Evolutionary conservation across 2,329 filamentous ascomycete species (phyloP).

Genomic region (Calycina marina): DNA sequence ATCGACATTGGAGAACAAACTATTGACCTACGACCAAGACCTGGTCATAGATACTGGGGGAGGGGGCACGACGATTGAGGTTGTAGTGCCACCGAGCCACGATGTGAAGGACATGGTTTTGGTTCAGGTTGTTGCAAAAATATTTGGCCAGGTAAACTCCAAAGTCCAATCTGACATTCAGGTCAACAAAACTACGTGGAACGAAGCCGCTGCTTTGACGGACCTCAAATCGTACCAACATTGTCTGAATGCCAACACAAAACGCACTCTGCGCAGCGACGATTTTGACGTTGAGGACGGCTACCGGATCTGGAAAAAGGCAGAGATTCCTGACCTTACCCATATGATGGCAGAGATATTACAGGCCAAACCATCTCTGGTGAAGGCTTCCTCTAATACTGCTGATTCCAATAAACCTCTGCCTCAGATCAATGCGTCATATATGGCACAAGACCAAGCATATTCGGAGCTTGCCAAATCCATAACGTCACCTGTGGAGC

Average conservation of each 20-base stretch:
- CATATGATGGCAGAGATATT: slow-evolving; percentile 90
- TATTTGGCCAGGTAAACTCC: slow-evolving; percentile 68
- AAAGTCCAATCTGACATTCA: slow-evolving; percentile 83
- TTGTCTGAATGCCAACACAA: slow-evolving; percentile 68
- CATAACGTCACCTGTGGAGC: slow-evolving; percentile 31
- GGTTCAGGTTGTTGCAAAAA: slow-evolving; percentile 71
- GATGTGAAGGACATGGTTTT: slow-evolving; percentile 96
- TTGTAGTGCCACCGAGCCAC: slow-evolving; percentile 69
- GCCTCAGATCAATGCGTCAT: slow-evolving; percentile 38
- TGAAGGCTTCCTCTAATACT: slow-evolving; percentile 36
- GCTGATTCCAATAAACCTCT: slow-evolving; percentile 42
- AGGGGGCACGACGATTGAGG: slow-evolving; percentile 57
- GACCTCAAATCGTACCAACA: slow-evolving; percentile 92
- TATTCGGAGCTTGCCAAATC: slow-evolving; percentile 38
- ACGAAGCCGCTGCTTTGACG: slow-evolving; percentile 74
- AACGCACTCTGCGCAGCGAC: slow-evolving; percentile 57
- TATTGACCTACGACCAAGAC: slow-evolving; percentile 88
- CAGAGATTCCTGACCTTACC: slow-evolving; percentile 74
- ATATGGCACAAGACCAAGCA: slow-evolving; percentile 26
- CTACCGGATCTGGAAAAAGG: slow-evolving; percentile 80
- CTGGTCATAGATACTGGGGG: slow-evolving; percentile 49
- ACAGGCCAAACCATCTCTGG: slow-evolving; percentile 70
- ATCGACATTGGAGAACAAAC: slow-evolving; percentile 75
- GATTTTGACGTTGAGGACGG: slow-evolving; percentile 87
- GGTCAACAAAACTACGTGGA: slow-evolving; percentile 68